Evolutionary conservation across 129 eudicot genomes (phyloP), one percentile per base, ranked within the genome.

Genomic region (Flaveria sonorensis): DNA sequence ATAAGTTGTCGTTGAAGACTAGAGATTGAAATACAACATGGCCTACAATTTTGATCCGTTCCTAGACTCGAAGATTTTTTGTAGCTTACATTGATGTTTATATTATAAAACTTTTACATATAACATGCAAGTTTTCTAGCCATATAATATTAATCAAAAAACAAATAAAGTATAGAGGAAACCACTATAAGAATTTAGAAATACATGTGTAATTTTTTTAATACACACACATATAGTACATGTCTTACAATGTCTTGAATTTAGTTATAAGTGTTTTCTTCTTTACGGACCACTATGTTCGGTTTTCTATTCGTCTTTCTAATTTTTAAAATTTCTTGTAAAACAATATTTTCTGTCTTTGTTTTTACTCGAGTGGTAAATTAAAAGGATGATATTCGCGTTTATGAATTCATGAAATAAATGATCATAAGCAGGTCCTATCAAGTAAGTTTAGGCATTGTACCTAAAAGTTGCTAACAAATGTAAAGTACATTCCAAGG

Each of bases 391-490:
- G 43, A 62, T 39, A 1, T 9, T 14, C 23, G 66, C 50, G 3
- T 66, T 40, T 55, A 51, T 53, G 18, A 73, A 10, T 73, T 23
- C 11, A 52, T 6, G 23, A 72, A 67, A 46, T 19, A 74, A 65
- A 74, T 45, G 79, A 66, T 7, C 61, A 80, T 45, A 55, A 80
- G 45, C 18, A 73, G 9, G 75, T 80, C 67, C 84, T 74, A 74
- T 43, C 32, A 73, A 67, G 43, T 18, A 66, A 74, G 50, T 19
- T 66, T 67, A 28, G 71, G 74, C 69, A 20, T 67, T 74, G 75
- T 74, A 81, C 84, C 84, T 74, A 81, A 74, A 80, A 80, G 79
- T 80, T 80, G 79, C 82, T 55, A 66, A 18, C 74, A 73, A 80
- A 68, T 74, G 75, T 74, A 67, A 74, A 66, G 80, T 81, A 81